phyloP scores from a whole-genome alignment of 331 rosid species.

The Pyracantha coccinea region DNA sequence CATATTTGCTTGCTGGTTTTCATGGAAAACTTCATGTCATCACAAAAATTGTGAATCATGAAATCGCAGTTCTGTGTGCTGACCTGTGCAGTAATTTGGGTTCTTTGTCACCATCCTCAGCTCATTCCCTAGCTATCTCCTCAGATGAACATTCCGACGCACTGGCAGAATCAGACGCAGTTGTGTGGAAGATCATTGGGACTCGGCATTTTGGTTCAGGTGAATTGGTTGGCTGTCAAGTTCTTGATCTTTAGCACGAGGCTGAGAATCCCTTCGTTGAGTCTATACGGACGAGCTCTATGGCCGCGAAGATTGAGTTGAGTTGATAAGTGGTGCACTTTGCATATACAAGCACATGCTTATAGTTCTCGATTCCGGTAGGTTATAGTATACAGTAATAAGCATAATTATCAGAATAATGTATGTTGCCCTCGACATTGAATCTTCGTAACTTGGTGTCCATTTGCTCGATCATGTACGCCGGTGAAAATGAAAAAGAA shows the following conservation, averaged over 20 bases:
- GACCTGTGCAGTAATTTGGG: constrained; percentile 33
- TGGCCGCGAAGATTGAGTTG: neutral
- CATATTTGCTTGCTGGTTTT: constrained; percentile 83
- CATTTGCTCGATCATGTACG: neutral
- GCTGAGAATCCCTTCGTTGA: neutral
- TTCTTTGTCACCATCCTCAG: constrained; percentile 25
- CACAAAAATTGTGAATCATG: constrained; percentile 65
- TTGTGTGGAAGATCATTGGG: constrained; percentile 59
- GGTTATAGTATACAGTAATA: neutral
- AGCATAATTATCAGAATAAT: neutral
- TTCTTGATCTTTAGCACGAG: constrained; percentile 52
- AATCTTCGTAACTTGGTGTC: neutral
- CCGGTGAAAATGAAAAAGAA: neutral
- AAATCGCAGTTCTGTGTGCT: constrained; percentile 55
- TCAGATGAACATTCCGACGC: constrained; percentile 32
- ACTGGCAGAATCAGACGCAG: constrained; percentile 47
- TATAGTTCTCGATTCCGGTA: neutral
- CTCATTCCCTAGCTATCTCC: constrained; percentile 21
- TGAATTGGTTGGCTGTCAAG: constrained; percentile 90
- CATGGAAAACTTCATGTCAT: constrained; percentile 85
- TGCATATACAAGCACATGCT: neutral
- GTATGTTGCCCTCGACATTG: neutral
- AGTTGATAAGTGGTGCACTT: neutral
- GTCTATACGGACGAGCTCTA: neutral
- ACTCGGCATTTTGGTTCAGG: constrained; percentile 49